Percentiles rank a stretch among this genome's conserved stretches.
These are phyloP conservation scores for Pseudocercospora eumusae DNA, from an alignment of 2,329 filamentous ascomycete genomes.

Conservation along the genomic window DNA sequence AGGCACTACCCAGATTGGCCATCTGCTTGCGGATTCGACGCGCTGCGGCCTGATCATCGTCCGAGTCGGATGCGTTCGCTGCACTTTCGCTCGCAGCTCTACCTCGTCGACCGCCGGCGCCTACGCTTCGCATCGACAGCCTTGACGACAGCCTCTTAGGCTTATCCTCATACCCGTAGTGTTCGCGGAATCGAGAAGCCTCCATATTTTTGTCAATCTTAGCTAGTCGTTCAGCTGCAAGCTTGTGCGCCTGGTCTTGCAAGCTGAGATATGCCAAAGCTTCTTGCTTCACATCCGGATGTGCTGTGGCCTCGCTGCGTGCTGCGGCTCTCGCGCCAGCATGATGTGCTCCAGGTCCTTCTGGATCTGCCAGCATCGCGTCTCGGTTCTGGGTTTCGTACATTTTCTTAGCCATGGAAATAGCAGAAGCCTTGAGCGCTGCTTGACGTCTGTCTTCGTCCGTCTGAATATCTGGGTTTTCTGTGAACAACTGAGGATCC, in stretches of 20 bases:
- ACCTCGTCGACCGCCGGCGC: conserved; percentile 52
- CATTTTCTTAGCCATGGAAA: conserved; percentile 89
- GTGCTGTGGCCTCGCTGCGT: conserved; percentile 33
- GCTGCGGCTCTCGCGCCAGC: conserved; percentile 35
- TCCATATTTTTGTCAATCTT: conserved; percentile 72
- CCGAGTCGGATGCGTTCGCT: conserved; percentile 41
- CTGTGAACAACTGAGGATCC: conserved; percentile 76
- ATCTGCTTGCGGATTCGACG: conserved; percentile 75
- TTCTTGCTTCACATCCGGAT: conserved; percentile 56
- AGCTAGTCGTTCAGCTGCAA: conserved; percentile 79
- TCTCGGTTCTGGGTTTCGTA: conserved; percentile 62
- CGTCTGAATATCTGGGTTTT: conserved; percentile 67
- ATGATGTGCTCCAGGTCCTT: conserved; percentile 21
- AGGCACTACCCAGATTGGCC: conserved; percentile 69
- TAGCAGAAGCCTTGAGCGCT: conserved; percentile 74
- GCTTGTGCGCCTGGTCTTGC: conserved; percentile 82
- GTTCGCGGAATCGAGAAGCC: conserved; percentile 67
- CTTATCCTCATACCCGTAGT: conserved; percentile 67
- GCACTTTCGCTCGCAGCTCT: conserved; percentile 66
- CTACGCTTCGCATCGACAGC: conserved; percentile 51
- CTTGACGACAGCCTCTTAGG: conserved; percentile 53
- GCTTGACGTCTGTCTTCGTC: conserved; percentile 74
- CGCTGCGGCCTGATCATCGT: conserved; percentile 67
- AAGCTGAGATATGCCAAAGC: conserved; percentile 61
- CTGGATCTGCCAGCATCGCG: conserved; percentile 26